phyloP scores from a whole-genome alignment of 1,284 basidiomycete genomes.

The Trichosporon sp. region DNA sequence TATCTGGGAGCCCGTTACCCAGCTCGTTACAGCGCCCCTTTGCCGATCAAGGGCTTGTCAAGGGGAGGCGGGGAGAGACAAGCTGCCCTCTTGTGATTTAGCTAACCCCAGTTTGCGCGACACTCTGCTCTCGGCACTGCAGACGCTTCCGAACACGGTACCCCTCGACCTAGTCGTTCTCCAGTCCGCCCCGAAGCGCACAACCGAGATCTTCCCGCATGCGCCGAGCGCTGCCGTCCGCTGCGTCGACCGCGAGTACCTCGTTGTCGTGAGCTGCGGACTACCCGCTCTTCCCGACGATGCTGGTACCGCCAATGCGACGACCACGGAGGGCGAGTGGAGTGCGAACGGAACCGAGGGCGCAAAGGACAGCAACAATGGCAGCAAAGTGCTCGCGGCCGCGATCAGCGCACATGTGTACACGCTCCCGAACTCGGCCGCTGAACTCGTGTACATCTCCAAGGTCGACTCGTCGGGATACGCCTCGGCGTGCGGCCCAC shows the following conservation, averaged over 20 bases:
- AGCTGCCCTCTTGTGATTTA: background rate
- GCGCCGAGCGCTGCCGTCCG: constrained; percentile 60
- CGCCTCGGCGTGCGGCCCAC: constrained; percentile 61
- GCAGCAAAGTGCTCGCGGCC: constrained; percentile 61
- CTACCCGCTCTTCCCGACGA: constrained; percentile 15
- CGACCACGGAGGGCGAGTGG: background rate
- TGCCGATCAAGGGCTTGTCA: no score
- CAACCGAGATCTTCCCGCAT: constrained; percentile 71
- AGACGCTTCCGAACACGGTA: constrained; percentile 59
- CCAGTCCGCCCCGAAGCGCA: constrained; percentile 68
- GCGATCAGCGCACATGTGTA: constrained; percentile 84
- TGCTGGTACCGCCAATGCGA: constrained; percentile 28
- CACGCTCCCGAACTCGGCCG: constrained; percentile 57
- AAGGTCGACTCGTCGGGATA: constrained; percentile 95
- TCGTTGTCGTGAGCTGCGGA: constrained; percentile 70
- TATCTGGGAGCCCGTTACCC: no score
- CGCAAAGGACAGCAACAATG: constrained; percentile 18
- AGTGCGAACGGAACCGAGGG: background rate
- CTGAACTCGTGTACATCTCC: constrained; percentile 81
- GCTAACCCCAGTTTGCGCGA: constrained; percentile 62
- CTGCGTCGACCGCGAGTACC: constrained; percentile 61
- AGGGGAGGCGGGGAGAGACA: background rate
- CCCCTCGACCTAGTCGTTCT: constrained; percentile 74
- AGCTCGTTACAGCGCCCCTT: no score
- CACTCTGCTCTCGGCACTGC: constrained; percentile 65